Base-by-base conservation (phyloP, 2,329 filamentous ascomycete genomes). In the Apiospora pterosperma region DNA sequence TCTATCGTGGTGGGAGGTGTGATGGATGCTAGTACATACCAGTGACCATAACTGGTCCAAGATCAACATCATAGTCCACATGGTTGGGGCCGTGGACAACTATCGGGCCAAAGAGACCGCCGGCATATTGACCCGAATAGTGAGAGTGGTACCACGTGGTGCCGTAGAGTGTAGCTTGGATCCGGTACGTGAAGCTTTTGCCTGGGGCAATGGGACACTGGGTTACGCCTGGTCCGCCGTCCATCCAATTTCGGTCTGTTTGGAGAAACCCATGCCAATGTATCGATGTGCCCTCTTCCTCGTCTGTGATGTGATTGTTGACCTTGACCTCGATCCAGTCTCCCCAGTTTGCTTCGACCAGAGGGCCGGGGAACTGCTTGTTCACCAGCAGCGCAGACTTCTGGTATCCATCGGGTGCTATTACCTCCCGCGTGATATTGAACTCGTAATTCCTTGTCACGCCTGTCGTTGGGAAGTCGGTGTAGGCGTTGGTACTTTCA, bases 191-290 rank as follows among this genome's bases (percentile, higher is more conserved):
- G 68, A 82, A 83, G 66, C 75, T 83, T 66, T 81, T 81, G 23
- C 85, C 85, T 0, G 89, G 89, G 5, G 88, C 79, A 65, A 92
- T 87, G 1, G 90, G 89, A 67, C 90, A 93, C 74, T 92, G 88
- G 0, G 79, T 75, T 3, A 86, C 76, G 10, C 80, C 80, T 0
- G 83, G 82, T 0, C 81, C 80, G 34, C 84, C 84, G 64, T 87
- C 84, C 66, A 87, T 81, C 77, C 84, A 82, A 1, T 85, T 1
- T 72, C 73, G 1, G n/a, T n/a, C n/a, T 77, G 76, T 66, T 66
- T 85, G 83, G 1, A 82, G 76, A 63, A 86, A 80, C 0, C 84
- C 84, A 65, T 87, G 84, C 82, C 82, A 86, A 71, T 87, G 84
- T 4, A 86, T 74, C 3, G 79, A 70, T 0, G 80, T 77, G 12